phyloP scores from a whole-genome alignment of 768 basidiomycete species.

The Boletus speciosus region DNA sequence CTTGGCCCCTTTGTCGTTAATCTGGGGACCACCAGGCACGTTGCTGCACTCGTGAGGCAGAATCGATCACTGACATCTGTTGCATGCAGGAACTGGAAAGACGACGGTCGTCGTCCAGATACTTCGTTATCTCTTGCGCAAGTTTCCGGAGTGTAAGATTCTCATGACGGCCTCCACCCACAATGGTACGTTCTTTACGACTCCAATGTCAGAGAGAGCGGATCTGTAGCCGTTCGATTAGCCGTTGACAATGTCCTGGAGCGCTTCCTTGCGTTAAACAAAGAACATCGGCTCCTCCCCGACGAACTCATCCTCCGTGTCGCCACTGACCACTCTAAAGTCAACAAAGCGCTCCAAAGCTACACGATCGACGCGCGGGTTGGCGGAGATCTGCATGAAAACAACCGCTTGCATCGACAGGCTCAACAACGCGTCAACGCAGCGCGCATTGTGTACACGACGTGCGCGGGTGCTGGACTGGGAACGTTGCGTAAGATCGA shows the following conservation, averaged over 20 bases:
- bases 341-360: conserved; percentile 49
- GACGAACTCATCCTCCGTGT: conserved; percentile 64
- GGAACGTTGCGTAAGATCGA: conserved; percentile 52
- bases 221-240: conserved; percentile 20
- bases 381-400: conserved; percentile 56
- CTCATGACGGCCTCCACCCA: conserved; percentile 72
- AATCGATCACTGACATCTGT: not conserved
- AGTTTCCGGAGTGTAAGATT: conserved; percentile 40
- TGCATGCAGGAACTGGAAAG: conserved; percentile 57
- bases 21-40: conserved; percentile 69
- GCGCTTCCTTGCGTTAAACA: conserved; percentile 53
- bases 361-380: conserved; percentile 65
- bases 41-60: not conserved
- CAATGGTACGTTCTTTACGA: conserved; percentile 42
- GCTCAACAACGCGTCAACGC: conserved; percentile 56
- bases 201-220: not conserved
- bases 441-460: conserved; percentile 60
- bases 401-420: conserved; percentile 52
- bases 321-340: conserved; percentile 58
- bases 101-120: conserved; percentile 68
- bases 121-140: conserved; percentile 40
- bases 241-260: conserved; percentile 72
- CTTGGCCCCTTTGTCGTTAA: conserved; percentile 46
- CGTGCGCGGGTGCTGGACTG: conserved; percentile 61
- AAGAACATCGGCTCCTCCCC: conserved; percentile 38